These are phyloP conservation scores for Dryas integrifolia DNA, from an alignment of 331 rosid species.

Conservation along the genomic window DNA sequence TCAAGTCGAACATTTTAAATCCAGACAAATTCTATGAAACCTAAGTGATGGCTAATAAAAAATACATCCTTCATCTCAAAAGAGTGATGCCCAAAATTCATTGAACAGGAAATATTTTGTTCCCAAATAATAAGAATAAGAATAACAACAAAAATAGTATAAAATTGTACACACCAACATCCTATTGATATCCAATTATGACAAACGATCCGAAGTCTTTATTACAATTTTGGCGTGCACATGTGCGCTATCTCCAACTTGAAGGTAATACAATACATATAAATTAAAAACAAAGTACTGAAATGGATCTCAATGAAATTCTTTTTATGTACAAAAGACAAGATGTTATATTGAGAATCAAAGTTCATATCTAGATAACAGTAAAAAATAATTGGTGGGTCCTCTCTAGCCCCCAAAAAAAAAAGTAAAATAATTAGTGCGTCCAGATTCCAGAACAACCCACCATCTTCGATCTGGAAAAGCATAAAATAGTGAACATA, in stretches of 20 bases:
- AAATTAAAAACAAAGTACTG: not conserved
- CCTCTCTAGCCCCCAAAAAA: not conserved
- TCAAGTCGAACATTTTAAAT: not conserved
- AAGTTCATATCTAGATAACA: not conserved
- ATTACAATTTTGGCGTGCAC: not conserved
- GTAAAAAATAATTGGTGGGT: not conserved
- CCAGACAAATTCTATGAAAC: not conserved
- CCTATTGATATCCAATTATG: not conserved
- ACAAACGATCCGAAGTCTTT: not conserved
- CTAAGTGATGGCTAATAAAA: not conserved
- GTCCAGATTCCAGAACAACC: slow-evolving; percentile 35
- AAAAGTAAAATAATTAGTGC: slow-evolving; percentile 25
- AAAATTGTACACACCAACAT: not conserved
- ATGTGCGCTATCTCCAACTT: not conserved
- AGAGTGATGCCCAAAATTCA: not conserved
- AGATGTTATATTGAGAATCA: not conserved
- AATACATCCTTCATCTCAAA: not conserved
- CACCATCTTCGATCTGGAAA: slow-evolving; percentile 22
- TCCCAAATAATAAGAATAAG: not conserved
- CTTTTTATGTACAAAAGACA: not conserved
- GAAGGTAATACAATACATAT: too few species aligned
- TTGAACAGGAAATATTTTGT: not conserved
- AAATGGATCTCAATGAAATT: not conserved
- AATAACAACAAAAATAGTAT: not conserved
- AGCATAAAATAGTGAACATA: not conserved